Evolutionary conservation across 768 basidiomycete genomes (phyloP), one percentile per base, ranked within the genome.

Genomic region (Flagelloscypha sp.): DNA sequence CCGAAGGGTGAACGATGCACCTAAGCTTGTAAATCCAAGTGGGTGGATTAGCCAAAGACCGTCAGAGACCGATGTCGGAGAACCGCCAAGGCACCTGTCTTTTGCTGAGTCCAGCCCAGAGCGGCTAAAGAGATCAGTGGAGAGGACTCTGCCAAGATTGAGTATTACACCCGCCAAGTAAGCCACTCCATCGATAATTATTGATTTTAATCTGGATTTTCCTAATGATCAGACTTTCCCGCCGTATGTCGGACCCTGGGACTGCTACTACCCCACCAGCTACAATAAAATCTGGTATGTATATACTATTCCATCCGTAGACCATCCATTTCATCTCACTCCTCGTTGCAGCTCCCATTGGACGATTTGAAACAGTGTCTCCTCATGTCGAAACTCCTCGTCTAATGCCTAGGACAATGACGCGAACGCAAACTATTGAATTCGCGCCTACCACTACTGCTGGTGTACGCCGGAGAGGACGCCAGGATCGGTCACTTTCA

Each of bases 11-110:
- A 74, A 84, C 38, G 71, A 68, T 30, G 70, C 74, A 1, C 83
- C 80, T 5, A 75, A 74, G 49, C 73, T 70, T 2, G 65, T 88
- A 17, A 70, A 86, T 48, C 85, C 85, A 3, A 86, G 74, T 45
- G 84, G 85, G 5, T 74, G 68, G 71, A 66, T 85, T 16, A 74
- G 68, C 36, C 71, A 75, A 40, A 66, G 63, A 28, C 38, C 49
- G 3, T 36, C 54, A 6, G 48, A 53, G n/a, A 2, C 56, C 56
- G 3, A 32, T 51, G 24, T 52, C n/a, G 38, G 40, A 46, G 40
- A 29, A n/a, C 48, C 30, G 23, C 45, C 46, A 43, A 48, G 47
- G 17, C 49, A 41, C 28, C 47, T 45, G 10, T 46, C 41, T n/a
- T 55, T 55, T 37, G 40, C 46, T 11, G 48, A 41, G 17, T 28